Conservation (phyloP, 768 basidiomycete species). For the Daedaleopsis sinensis region DNA sequence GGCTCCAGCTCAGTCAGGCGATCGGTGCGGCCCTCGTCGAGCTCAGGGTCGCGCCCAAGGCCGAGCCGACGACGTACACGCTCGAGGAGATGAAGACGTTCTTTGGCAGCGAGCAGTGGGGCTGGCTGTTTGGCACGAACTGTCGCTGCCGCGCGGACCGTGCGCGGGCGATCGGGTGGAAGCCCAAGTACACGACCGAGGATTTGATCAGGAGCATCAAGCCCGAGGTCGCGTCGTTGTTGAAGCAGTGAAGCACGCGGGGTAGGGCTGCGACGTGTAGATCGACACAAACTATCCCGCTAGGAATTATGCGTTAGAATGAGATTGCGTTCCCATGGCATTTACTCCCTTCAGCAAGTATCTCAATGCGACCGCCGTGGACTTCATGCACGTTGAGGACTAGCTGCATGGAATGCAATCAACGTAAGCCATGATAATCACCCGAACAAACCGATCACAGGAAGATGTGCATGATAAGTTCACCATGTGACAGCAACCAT, state of each 20-base stretch:
- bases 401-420: too few relatives aligned
- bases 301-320: too few relatives aligned
- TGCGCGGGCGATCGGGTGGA: conserved; percentile 52
- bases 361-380: too few relatives aligned
- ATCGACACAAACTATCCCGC: not conserved
- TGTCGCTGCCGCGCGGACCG: conserved; percentile 33
- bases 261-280: too few relatives aligned
- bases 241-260: not conserved
- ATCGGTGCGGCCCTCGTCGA: conserved; percentile 39
- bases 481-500: too few relatives aligned
- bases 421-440: too few relatives aligned
- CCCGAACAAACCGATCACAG: too few relatives aligned
- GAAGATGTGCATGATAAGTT: too few relatives aligned
- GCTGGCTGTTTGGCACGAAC: conserved; percentile 22
- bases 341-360: too few relatives aligned
- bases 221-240: conserved; percentile 42
- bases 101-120: conserved; percentile 12
- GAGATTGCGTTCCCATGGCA: too few relatives aligned
- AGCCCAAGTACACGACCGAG: conserved; percentile 47
- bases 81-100: conserved; percentile 46
- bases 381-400: too few relatives aligned
- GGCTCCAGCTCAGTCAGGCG: conserved; percentile 38
- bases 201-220: conserved; percentile 54
- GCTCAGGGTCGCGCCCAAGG: conserved; percentile 32
- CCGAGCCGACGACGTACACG: conserved; percentile 48